Evolutionary conservation across 495 filamentous ascomycete species (phyloP), one percentile per base, ranked within the genome.

Genomic region (Tuber brumale): DNA sequence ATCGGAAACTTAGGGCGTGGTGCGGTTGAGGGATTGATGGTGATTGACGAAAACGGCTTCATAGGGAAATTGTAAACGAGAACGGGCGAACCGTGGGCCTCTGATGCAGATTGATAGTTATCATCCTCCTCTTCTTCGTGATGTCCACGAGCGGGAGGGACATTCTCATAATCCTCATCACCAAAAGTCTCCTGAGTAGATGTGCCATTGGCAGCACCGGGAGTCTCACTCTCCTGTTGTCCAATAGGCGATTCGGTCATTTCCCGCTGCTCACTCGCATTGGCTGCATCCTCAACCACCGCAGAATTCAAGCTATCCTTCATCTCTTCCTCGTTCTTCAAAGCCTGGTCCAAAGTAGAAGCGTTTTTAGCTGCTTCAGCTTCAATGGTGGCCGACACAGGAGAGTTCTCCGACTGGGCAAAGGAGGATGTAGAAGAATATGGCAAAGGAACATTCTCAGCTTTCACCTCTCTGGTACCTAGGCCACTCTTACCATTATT

Each of bases 1-100:
- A 27, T 79, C 76, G 72, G 83, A 70, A 81, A 80, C 72, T 70
- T 84, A 61, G 71, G 78, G 70, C 72, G 81, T 72, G 85, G 75
- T 72, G 78, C 78, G 71, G 73, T 78, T 80, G 76, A 88, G 27
- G 82, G 79, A 35, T 80, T 77, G 69, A 83, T 83, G 31, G 82
- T 83, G 83, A 99, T 94, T 35, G 94, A 90, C 71, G 95, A 93
- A 87, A 97, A 99, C 16, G 96, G 95, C 82, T 89, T 91, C 89
- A 99, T 92, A 23, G 94, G 96, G 85, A 99, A 97, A 82, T 96
- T 95, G 85, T 94, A 93, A 69, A 98, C 94, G 80, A 87, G 89
- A 39, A 97, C 88, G 42, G 90, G 86, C 45, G 87, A 85, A 41
- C 88, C 87, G 48, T 89, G 85, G 21, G 86, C 85, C 83, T 96